Conservation (phyloP, 2,329 filamentous ascomycete genomes). For the Zopfia rhizophila region DNA sequence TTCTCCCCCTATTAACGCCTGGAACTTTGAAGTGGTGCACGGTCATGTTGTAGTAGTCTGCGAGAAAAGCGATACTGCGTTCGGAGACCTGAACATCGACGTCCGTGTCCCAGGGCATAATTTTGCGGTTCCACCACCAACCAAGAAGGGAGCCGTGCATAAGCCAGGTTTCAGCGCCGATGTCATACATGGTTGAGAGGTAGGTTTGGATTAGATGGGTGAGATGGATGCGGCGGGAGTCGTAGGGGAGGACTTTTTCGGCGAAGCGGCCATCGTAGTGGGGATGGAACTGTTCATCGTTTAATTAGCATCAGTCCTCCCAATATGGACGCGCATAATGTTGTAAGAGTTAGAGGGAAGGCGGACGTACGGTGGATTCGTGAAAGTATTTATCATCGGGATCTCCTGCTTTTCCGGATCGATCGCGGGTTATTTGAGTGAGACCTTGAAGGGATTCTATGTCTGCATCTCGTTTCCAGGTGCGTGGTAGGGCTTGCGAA, state of each 20-base stretch:
- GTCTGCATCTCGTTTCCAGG: constrained; percentile 21
- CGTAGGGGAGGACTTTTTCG: constrained; percentile 54
- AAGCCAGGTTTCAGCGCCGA: constrained; percentile 70
- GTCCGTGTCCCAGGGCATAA: constrained; percentile 71
- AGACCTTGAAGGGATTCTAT: constrained; percentile 28
- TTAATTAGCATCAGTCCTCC: background rate
- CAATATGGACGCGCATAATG: no score
- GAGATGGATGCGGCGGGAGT: constrained; percentile 61
- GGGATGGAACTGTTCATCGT: constrained; percentile 57
- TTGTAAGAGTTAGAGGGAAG: background rate
- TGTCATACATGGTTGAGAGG: constrained; percentile 64
- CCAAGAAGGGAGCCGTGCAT: constrained; percentile 71
- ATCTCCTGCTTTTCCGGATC: constrained; percentile 29
- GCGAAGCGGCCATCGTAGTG: constrained; percentile 70
- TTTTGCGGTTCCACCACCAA: constrained; percentile 71
- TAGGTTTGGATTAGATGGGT: constrained; percentile 66
- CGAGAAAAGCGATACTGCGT: constrained; percentile 65
- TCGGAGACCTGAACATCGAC: constrained; percentile 69
- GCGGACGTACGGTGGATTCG: constrained; percentile 39
- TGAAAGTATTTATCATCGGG: constrained; percentile 46
- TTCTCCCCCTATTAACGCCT: constrained; percentile 30
- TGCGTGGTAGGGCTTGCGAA: constrained; percentile 7
- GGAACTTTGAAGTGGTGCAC: constrained; percentile 57
- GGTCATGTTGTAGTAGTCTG: constrained; percentile 70
- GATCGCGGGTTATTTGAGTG: constrained; percentile 29